Conservation (phyloP, 2,329 filamentous ascomycete genomes). For the Blastomyces silverae region DNA sequence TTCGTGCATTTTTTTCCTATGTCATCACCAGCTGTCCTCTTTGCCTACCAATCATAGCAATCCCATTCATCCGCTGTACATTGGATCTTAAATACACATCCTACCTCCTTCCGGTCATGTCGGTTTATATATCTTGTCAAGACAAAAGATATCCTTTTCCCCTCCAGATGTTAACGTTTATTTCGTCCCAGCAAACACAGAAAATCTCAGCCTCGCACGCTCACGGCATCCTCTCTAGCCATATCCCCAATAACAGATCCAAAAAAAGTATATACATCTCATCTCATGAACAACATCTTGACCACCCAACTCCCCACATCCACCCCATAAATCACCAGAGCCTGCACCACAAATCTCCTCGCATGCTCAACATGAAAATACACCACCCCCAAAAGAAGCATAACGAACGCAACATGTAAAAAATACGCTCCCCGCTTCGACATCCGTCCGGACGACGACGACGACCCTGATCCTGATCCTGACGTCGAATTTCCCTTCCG, state of each 20-base stretch:
- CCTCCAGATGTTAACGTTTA: neutral
- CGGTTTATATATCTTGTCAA: neutral
- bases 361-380: conserved; percentile 53
- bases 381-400: conserved; percentile 43
- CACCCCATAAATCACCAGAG: conserved; percentile 41
- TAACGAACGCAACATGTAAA: conserved; percentile 49
- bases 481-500: conserved; percentile 1
- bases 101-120: neutral
- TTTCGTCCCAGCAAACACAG: neutral
- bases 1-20: no score
- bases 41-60: neutral
- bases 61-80: neutral
- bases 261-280: neutral
- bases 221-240: neutral
- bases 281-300: conserved; percentile 17
- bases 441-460: conserved; percentile 24
- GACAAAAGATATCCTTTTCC: neutral
- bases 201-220: neutral
- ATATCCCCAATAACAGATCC: neutral
- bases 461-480: conserved; percentile 20
- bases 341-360: conserved; percentile 48
- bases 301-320: conserved; percentile 33
- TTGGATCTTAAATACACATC: neutral
- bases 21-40: neutral
- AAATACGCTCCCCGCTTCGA: conserved; percentile 48